Evolutionary conservation across 2,329 filamentous ascomycete genomes (phyloP).

Genomic region (Samsoniella hepiali): DNA sequence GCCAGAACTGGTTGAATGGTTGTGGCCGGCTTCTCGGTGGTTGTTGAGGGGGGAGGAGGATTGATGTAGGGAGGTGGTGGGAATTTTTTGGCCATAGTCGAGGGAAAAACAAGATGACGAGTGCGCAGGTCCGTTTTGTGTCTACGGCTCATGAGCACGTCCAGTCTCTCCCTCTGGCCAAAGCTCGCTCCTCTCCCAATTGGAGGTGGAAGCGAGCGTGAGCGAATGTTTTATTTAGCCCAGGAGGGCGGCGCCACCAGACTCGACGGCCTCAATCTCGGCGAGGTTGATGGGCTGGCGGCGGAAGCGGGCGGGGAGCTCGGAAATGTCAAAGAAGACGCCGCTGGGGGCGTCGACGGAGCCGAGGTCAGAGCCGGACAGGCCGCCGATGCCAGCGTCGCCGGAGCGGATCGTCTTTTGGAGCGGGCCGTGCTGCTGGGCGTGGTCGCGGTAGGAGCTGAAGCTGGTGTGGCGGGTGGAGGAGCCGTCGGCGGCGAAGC

Average conservation of each 20-base stretch:
- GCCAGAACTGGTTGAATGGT: slow-evolving; percentile 3
- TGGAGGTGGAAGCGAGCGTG: background rate
- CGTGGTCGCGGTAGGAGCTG: slow-evolving; percentile 73
- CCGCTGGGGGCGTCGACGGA: slow-evolving; percentile 68
- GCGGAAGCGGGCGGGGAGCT: slow-evolving; percentile 82
- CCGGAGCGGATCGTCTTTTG: slow-evolving; percentile 50
- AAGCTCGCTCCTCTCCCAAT: background rate
- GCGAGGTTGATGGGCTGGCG: slow-evolving; percentile 68
- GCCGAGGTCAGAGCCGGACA: slow-evolving; percentile 68
- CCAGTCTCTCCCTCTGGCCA: background rate
- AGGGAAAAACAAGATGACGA: background rate
- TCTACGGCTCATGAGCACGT: background rate
- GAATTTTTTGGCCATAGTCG: background rate
- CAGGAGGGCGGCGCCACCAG: slow-evolving; percentile 70
- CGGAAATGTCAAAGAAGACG: slow-evolving; percentile 81
- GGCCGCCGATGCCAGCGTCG: slow-evolving; percentile 52
- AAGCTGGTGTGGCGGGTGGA: slow-evolving; percentile 58
- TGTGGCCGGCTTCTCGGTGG: background rate
- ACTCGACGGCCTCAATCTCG: slow-evolving; percentile 96
- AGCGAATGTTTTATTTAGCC: slow-evolving; percentile 34
- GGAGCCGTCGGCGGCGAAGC: slow-evolving; percentile 38
- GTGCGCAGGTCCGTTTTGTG: background rate
- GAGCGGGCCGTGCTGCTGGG: slow-evolving; percentile 74
- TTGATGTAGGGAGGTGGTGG: background rate
- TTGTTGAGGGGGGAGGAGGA: background rate